Base-by-base conservation (phyloP, 169 alveolate genomes). In the Plasmodium gaboni region DNA sequence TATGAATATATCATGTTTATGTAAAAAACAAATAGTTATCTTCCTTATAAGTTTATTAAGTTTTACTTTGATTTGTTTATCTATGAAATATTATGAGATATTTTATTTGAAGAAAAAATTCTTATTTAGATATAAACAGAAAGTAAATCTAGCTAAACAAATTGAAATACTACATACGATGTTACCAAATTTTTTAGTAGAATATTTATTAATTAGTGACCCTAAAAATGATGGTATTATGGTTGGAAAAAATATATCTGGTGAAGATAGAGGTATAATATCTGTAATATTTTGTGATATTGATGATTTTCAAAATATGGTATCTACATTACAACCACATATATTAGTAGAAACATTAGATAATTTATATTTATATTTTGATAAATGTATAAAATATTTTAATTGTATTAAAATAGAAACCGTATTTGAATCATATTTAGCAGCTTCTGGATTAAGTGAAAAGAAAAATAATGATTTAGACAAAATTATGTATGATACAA, bases 281-380 rank as follows among this genome's bases (percentile, higher is more conserved):
- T 95, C 99, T 0, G 98, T 99, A 38, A 90, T 97, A 32, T 99
- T 99, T 91, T 97, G 99, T 93, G 99, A 99, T 93, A 98, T 99
- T 26, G 96, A 95, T 87, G 98, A 98, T 74, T 98, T 99, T 94
- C 99, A 98, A 92, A 94, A 95, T 19, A 96, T 98, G 76, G 98
- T 98, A 78, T 97, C 98, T 13, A 93, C 96, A 64, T 93, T 97
- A 70, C 95, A 95, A 59, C 99, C 99, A 44, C 96, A 94, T 64
- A 98, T 96, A 28, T 96, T 98, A 17, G 98, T 98, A 24, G 97
- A 96, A 44, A 93, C 98, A 28, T 86, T 99, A 63, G 99, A 98
- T 92, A 93, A 96, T 24, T 93, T 99, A 57, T 99, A 97, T 87
- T 92, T 97, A 80, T 95, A 97, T 48, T 96, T 98, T 80, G 99